Percentiles rank a stretch among this genome's conserved stretches.
phyloP scores from a whole-genome alignment of 2,329 filamentous ascomycete genomes.

The Claviceps capensis region DNA sequence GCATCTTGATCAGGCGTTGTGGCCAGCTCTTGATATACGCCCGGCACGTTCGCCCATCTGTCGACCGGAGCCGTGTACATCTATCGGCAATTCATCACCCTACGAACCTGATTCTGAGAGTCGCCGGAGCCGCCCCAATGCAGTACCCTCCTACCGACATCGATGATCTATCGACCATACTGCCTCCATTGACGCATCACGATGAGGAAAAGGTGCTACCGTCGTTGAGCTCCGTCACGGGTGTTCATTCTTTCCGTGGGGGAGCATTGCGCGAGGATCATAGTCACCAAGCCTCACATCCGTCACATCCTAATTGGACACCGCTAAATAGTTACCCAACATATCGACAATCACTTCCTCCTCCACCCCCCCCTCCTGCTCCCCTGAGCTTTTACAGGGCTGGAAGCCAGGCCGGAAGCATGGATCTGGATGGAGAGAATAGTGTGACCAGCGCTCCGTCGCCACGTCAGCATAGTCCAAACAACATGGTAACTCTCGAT shows the following conservation, averaged over 20 bases:
- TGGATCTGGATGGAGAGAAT: conserved; percentile 32
- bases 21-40: neutral
- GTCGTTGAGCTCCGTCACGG: conserved; percentile 22
- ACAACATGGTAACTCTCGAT: conserved; percentile 42
- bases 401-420: conserved; percentile 29
- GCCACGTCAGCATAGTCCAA: conserved; percentile 27
- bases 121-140: conserved; percentile 10
- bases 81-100: neutral
- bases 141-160: conserved; percentile 12
- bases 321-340: conserved; percentile 34
- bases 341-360: conserved; percentile 20
- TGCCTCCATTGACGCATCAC: conserved; percentile 13
- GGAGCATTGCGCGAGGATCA: conserved; percentile 10
- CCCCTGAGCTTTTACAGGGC: conserved; percentile 17
- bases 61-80: neutral
- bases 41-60: neutral
- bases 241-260: conserved; percentile 13
- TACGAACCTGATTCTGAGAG: neutral
- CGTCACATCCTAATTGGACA: conserved; percentile 27
- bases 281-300: conserved; percentile 10
- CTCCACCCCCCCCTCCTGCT: conserved; percentile 8
- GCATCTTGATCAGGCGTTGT: no score
- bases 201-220: conserved; percentile 20
- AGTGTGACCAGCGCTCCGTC: conserved; percentile 29
- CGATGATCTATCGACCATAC: conserved; percentile 15